Percentiles rank a stretch among this genome's conserved stretches.
phyloP scores from a whole-genome alignment of 2,329 filamentous ascomycete genomes.

The Fusarium sp. region DNA sequence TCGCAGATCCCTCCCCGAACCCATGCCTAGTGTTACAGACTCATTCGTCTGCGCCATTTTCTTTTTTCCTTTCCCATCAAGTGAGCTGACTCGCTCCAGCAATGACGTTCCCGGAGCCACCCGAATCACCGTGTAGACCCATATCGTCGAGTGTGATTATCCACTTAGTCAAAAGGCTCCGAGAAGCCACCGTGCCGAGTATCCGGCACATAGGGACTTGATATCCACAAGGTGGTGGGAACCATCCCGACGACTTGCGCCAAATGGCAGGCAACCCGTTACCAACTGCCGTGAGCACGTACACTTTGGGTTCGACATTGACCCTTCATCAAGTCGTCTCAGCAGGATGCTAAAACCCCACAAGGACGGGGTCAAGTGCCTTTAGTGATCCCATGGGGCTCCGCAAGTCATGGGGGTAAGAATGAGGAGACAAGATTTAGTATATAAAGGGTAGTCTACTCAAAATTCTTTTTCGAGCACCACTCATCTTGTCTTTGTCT shows the following conservation, averaged over 20 bases:
- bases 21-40: background rate
- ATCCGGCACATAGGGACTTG: conserved; percentile 16
- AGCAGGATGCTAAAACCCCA: conserved; percentile 15
- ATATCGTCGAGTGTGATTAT: background rate
- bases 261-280: background rate
- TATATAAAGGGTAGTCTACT: background rate
- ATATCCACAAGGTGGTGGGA: background rate
- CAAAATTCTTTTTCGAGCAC: background rate
- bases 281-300: background rate
- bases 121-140: background rate
- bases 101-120: conserved; percentile 14
- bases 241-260: background rate
- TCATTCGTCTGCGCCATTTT: conserved; percentile 6
- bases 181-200: conserved; percentile 38
- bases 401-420: conserved; percentile 20
- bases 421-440: background rate
- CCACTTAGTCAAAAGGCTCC: conserved; percentile 20
- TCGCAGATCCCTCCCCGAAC: background rate
- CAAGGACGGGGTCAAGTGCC: conserved; percentile 24
- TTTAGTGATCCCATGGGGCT: conserved; percentile 33
- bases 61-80: conserved; percentile 6
- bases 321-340: background rate
- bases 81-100: conserved; percentile 14
- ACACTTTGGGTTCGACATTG: background rate
- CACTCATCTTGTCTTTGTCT: background rate